Base-by-base conservation (phyloP, 2,329 filamentous ascomycete species). In the Trichophyton equinum region DNA sequence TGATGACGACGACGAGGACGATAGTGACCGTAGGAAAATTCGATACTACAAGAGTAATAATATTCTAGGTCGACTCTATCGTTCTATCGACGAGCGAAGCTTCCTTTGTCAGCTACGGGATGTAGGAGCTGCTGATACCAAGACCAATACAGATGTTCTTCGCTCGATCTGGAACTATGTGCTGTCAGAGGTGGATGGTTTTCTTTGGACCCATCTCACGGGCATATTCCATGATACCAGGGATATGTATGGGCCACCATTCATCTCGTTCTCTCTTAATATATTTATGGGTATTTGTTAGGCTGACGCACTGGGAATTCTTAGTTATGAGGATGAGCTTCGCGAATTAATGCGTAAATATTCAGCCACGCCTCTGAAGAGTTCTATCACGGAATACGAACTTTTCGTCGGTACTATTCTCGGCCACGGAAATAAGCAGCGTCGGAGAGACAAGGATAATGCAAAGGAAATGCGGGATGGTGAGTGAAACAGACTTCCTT, bases 61-160 rank as follows among this genome's bases (percentile, higher is more conserved):
- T 65, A 77, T 87, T 0, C 78, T 94, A 0, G 89, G 89, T 0
- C 72, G 78, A 3, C 76, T 95, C 0, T 94, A 88, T 68, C 82
- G 88, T 1, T 81, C 79, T 0, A 85, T 95, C 9, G 83, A 95
- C 65, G 89, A 94, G 70, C 77, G 78, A 53, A 78, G 80, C 59
- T 87, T 91, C 49, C 86, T 85, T 76, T 66, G 72, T 7, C 70
- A 80, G 4, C 72, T 84, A 81, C 44, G 75, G 71, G 51, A 68
- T 69, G 13, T 65, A 57, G 0, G 64, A 71, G 3, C 66, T 65
- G 6, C 66, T 11, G 38, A 38, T 1, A 57, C 38, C 38, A 13
- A 15, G 5, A 44, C 30, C 46, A 57, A 33, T 4, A 46, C n/a
- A 49, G 61, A 51, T 27, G 63, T 73, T 60, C 61, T 74, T 65